Conservation (phyloP, 2,329 filamentous ascomycete species). For the Aspergillus viridinutans region DNA sequence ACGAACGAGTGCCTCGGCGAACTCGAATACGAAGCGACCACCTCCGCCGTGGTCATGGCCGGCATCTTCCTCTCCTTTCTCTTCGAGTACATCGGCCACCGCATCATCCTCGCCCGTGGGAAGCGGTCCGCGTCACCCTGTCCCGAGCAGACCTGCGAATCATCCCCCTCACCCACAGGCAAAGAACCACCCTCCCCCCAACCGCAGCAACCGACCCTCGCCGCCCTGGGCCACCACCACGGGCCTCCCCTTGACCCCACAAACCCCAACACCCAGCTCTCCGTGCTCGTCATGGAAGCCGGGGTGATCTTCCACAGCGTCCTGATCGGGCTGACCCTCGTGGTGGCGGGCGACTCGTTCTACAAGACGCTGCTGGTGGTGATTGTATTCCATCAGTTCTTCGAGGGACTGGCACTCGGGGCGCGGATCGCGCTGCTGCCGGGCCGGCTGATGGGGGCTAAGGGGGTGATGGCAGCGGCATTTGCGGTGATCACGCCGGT, state of each 20-base stretch:
- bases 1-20: slow-evolving; percentile 63
- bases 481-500: slow-evolving; percentile 71
- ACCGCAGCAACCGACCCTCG: slow-evolving; percentile 10
- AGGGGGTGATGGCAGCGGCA: slow-evolving; percentile 57
- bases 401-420: slow-evolving; percentile 71
- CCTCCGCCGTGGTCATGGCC: slow-evolving; percentile 68
- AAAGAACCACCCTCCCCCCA: slow-evolving; percentile 2
- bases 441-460: slow-evolving; percentile 25
- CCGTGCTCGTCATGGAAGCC: slow-evolving; percentile 66
- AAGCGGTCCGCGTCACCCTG: slow-evolving; percentile 11
- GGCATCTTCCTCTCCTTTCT: slow-evolving; percentile 70
- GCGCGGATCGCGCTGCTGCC: slow-evolving; percentile 62
- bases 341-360: slow-evolving; percentile 48
- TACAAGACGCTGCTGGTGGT: slow-evolving; percentile 55
- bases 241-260: slow-evolving; percentile 24
- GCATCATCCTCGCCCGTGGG: slow-evolving; percentile 44
- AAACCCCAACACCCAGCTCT: slow-evolving; percentile 48
- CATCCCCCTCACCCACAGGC: slow-evolving; percentile 2
- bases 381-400: slow-evolving; percentile 74
- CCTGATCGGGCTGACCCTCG: slow-evolving; percentile 49
- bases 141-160: neutral
- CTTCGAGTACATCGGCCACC: slow-evolving; percentile 63
- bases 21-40: slow-evolving; percentile 64
- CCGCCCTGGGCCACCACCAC: slow-evolving; percentile 32
- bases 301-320: slow-evolving; percentile 70